These are phyloP conservation scores for Ajuga reptans DNA, from an alignment of 305 asterid species.

Conservation along the genomic window DNA sequence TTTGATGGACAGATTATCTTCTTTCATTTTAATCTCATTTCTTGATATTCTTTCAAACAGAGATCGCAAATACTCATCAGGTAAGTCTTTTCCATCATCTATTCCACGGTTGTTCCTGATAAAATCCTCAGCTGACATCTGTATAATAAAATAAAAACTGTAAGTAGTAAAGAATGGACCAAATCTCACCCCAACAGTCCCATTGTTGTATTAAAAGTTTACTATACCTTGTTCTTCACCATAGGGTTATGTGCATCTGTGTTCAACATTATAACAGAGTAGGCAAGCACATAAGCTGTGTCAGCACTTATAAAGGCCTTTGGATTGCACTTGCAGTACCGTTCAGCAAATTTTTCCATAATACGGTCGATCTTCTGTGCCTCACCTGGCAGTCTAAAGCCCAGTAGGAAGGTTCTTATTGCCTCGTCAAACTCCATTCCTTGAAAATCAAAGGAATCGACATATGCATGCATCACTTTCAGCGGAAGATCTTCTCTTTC, in stretches of 20 bases:
- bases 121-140: conserved; percentile 98
- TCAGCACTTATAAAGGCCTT: conserved; percentile 91
- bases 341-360: conserved; percentile 96
- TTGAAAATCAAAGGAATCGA: conserved; percentile 96
- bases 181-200: conserved; percentile 8
- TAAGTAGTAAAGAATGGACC: conserved; percentile 23
- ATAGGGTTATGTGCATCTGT: conserved; percentile 98
- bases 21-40: conserved; percentile 98
- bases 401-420: conserved; percentile 82
- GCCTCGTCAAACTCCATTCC: conserved; percentile 93
- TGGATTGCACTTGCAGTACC: conserved; percentile 94
- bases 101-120: conserved; percentile 93
- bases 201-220: conserved; percentile 13
- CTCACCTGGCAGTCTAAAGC: conserved; percentile 97
- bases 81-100: conserved; percentile 96
- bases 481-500: conserved; percentile 92
- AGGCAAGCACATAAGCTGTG: conserved; percentile 98
- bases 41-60: conserved; percentile 81
- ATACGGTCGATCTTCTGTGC: conserved; percentile 97
- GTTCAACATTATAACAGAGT: conserved; percentile 91
- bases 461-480: conserved; percentile 97
- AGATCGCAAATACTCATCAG: conserved; percentile 85
- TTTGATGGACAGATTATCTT: conserved; percentile 77
- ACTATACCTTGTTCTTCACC: conserved; percentile 87
- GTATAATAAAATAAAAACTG: conserved; percentile 22